Evolutionary conservation across 768 basidiomycete species (phyloP).

Genomic region (Mycena vulgaris): DNA sequence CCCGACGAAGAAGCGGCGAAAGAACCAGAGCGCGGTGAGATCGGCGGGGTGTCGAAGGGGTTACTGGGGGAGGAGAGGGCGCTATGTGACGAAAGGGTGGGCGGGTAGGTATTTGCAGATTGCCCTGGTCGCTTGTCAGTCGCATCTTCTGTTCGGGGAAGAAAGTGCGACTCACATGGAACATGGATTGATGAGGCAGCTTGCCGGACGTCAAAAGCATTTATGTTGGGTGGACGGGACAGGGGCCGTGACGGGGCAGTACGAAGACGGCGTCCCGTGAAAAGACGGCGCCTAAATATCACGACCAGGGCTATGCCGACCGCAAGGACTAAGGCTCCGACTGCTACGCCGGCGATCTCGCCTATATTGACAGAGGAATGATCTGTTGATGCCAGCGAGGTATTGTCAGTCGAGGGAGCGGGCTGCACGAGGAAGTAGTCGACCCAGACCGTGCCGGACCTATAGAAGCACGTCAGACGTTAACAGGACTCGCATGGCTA

Average conservation of each 20-base stretch:
- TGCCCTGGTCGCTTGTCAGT: conserved; percentile 7
- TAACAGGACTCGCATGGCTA: not conserved
- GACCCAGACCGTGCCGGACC: conserved; percentile 38
- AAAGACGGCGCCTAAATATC: conserved; percentile 32
- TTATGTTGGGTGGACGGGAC: conserved; percentile 21
- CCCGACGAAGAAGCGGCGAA: conserved; percentile 19
- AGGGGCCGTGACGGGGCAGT: conserved; percentile 5
- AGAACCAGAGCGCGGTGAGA: conserved; percentile 27
- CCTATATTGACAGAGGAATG: conserved; percentile 19
- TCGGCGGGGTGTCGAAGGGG: conserved; percentile 32
- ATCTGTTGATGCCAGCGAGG: not conserved
- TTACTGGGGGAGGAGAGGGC: not conserved
- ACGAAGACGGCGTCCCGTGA: conserved; percentile 6
- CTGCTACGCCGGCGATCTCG: conserved; percentile 18
- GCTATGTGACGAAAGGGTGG: conserved; percentile 7
- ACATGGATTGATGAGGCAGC: not conserved
- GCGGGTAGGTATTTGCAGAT: conserved; percentile 21
- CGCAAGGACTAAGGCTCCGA: conserved; percentile 18
- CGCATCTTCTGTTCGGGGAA: not conserved
- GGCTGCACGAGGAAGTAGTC: conserved; percentile 43
- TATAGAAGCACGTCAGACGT: conserved; percentile 4
- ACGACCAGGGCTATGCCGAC: conserved; percentile 30
- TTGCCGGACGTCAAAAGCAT: not conserved
- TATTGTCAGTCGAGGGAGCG: conserved; percentile 22
- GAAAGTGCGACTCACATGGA: conserved; percentile 15